Base-by-base conservation (phyloP, 768 basidiomycete species). In the Zangia roseola region DNA sequence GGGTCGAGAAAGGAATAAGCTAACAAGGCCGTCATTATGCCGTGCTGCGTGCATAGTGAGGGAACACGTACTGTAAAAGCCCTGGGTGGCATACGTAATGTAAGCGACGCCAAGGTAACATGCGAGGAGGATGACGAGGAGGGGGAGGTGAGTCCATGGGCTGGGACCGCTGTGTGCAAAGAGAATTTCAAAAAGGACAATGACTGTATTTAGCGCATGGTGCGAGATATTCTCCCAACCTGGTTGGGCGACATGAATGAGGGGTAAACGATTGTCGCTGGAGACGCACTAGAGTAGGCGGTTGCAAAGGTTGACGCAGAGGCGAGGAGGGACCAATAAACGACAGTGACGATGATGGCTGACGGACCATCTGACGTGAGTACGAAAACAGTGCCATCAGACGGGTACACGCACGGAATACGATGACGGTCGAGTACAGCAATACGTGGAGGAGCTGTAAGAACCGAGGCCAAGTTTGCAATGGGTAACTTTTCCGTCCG, bases 1-100 rank as follows among this genome's bases (percentile, higher is more conserved):
- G 87, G 85, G 56, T 88, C 62, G 8, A 89, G 77, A 72, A 88
- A 89, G 10, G 62, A 40, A 63, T 88, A 89, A 1, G 80, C 86
- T 88, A 50, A 19, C n/a, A 13, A 13, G 36, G 24, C 6, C 14
- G 10, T 45, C 39, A 35, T 61, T 30, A 60, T 8, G 41, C 7
- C 14, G 25, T 19, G n/a, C 16, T 28, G 10, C 26, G 19, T 12
- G 9, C 12, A 6, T 19, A 21, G 28, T 28, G 25, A 2, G 43
- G 73, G 20, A 3, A 3, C 0, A 16, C 82, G 45, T 52, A 88
- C 86, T 63, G 61, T 88, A 89, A 58, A 84, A 77, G 0, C 79
- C 78, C 58, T 85, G 83, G 0, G 78, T 76, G 0, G 68, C 78
- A 40, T 75, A 55, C 0, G 84, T 86, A 45, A 90, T 75, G 55